Conservation (phyloP, 1,284 basidiomycete genomes). For the Puccinia coronata region DNA sequence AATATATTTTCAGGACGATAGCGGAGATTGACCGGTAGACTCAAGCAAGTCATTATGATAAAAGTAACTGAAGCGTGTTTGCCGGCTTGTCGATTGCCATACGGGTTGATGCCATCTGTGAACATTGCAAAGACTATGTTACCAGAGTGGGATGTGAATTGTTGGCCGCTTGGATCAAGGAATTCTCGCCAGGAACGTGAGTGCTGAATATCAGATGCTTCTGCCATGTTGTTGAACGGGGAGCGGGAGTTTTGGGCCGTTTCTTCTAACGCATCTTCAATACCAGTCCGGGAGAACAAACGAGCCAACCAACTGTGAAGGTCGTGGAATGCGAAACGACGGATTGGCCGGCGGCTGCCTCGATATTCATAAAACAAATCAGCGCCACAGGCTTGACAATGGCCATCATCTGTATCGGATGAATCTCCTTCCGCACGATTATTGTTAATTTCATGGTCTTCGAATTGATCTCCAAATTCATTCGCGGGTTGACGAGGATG, state of each 20-base stretch:
- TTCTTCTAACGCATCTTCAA: conserved; percentile 26
- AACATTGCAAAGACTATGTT: conserved; percentile 43
- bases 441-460: not conserved
- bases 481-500: too few relatives aligned
- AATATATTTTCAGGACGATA: too few relatives aligned
- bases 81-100: conserved; percentile 33
- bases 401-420: not conserved
- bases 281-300: conserved; percentile 18
- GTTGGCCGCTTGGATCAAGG: conserved; percentile 16
- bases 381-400: not conserved
- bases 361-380: not conserved
- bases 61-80: too few relatives aligned
- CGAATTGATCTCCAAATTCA: not conserved
- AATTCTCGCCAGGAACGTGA: conserved; percentile 25
- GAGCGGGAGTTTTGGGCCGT: not conserved
- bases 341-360: not conserved
- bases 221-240: not conserved
- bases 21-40: too few relatives aligned
- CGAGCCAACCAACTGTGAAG: conserved; percentile 34
- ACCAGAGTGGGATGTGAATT: not conserved
- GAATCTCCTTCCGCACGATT: not conserved
- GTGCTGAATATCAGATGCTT: conserved; percentile 18
- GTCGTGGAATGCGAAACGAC: conserved; percentile 18
- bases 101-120: conserved; percentile 33
- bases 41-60: too few relatives aligned